Evolutionary conservation across 192 early-diverging fungal species (phyloP), one percentile per base, ranked within the genome.

Genomic region (Coemansia sp.): DNA sequence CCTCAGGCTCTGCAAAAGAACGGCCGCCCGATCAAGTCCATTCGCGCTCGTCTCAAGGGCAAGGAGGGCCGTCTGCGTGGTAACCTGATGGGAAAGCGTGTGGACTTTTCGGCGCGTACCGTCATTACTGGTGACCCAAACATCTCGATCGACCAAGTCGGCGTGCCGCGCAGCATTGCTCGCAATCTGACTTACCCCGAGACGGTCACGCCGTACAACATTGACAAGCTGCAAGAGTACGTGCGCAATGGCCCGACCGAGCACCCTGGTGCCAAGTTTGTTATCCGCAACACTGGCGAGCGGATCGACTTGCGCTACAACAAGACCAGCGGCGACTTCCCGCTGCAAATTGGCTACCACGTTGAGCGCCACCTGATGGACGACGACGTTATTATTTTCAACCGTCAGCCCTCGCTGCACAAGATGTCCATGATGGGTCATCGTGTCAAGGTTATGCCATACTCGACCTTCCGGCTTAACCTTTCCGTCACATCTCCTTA

Each of bases 391-490:
- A 90, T 99, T 64, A 97, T 99, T 70, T 99, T 99, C 86, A 99
- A 99, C 80, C 95, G 97, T 56, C 97, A 99, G 84, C 97, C 97
- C 7, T 95, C 93, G 43, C 83, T 99, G 59, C 97, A 99, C 84
- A 99, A 99, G 76, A 98, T 98, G 96, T 96, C 94, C 71, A 99
- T 99, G 97, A 99, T 99, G 97, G 97, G 95, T 8, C 97, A 99
- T 78, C 84, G 86, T 38, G 92, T 97, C 60, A 91, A 92, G 67
- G 94, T 99, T 40, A 98, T 99, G 97, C 97, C 97, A 3, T 98
- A 96, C 81, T 98, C 95, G 27, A 99, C 97, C 9, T 99, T 99
- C 87, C 89, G 97, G 20, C 84, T 99, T 38, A 99, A 98, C 66
- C 85, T 99, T 29, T 98, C 96, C 12, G 97, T 97, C 59, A 98